Base-by-base conservation (phyloP, 768 basidiomycete genomes). In the Lactarius hatsudake region DNA sequence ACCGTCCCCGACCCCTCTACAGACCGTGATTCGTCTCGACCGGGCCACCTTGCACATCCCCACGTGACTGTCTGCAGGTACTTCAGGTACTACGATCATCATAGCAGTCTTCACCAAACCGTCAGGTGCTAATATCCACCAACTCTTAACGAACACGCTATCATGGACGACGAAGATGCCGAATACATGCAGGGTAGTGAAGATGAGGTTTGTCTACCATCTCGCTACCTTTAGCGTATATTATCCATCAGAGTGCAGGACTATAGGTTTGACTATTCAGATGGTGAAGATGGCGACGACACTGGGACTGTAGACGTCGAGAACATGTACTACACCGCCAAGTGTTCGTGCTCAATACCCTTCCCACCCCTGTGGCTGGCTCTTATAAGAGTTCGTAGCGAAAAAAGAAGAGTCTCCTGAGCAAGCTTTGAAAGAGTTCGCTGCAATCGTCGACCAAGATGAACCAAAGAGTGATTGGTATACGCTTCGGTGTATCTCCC, bases 281-380 rank as follows among this genome's bases (percentile, higher is more conserved):
- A 94, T 77, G 89, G 86, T 60, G 93, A 91, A 42, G 91, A 91
- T 34, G 91, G 84, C 34, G 87, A 93, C 64, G 91, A 91, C 72
- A 83, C 86, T 1, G 90, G 85, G 59, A 91, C 86, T 62, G 91
- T 87, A 30, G 96, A 97, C 78, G 87, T 97, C 55, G 97, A 99
- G 80, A 99, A 99, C 75, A 87, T 95, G 86, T 99, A 99, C 79
- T 98, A 98, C 77, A 91, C 89, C 59, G 97, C 97, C 13, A 99
- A 99, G 78, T 88, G 96, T 98, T 71, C 61, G 89, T 77, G 67
- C 51, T n/a, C 32, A 32, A 15, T 17, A 38, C 30, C 18, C 61
- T 67, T 59, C 48, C 18, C 48, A 53, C 40, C 15, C 34, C 20
- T 5, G 10, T 15, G 5, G 13, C 34, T 28, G 7, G 20, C 30